Evolutionary conservation across 345 rosid species (phyloP), one percentile per base, ranked within the genome.

Genomic region (Populus simonii): DNA sequence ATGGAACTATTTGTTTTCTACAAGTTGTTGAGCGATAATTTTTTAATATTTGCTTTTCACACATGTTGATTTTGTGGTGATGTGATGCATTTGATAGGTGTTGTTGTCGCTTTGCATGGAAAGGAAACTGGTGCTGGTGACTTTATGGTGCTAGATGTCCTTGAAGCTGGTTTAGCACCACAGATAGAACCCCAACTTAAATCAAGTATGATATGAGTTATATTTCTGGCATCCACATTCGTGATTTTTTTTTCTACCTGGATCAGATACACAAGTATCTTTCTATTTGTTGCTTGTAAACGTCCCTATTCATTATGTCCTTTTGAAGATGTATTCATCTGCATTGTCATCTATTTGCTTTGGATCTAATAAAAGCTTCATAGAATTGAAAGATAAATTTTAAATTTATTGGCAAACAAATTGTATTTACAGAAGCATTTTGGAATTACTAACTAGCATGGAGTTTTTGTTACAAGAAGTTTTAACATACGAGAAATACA

Each of bases 131-230:
- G 80, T 79, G 88, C 90, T 33, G 99, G 98, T 47, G 92, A 90
- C 47, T 93, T 94, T 83, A 66, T 86, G 76, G 99, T 96, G 86
- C 85, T 85, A 79, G 97, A 92, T 82, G 86, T 93, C 76, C 86
- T 92, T 63, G 98, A 96, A 83, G 95, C 98, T 82, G 99, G 95
- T 66, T 82, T 91, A 78, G 90, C 97, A 57, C 92, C 97, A 33
- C 97, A 96, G 85, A 85, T 85, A 74, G 90, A 89, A 72, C 83
- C 78, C 77, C 95, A 88, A 12, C 87, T 91, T 35, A 76, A 87
- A 71, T 84, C 88, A 73, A 76, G 98, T 93, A 86, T 70, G 85
- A 75, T 65, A n/a, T 7, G 15, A 38, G 36, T 62, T 80, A 71
- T 67, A 39, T 66, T 82, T 85, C 68, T 45, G 65, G 41, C 62